These are phyloP conservation scores for Pisolithus microcarpus DNA, from an alignment of 768 basidiomycete genomes.

Conservation along the genomic window DNA sequence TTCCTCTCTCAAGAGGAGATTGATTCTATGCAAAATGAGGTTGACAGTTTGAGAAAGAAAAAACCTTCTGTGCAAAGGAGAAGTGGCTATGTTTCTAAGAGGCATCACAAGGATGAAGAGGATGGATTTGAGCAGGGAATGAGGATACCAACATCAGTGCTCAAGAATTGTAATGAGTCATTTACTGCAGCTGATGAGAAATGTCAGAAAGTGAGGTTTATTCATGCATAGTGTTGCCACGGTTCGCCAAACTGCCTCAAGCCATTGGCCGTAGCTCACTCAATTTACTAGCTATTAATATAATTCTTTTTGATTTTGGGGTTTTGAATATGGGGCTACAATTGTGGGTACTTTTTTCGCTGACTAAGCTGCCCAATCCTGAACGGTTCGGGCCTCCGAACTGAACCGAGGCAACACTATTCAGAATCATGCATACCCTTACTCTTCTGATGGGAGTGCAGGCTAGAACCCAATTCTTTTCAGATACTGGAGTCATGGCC, in stretches of 20 bases:
- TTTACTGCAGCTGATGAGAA: slow-evolving; percentile 16
- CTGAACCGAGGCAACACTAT: too few species aligned
- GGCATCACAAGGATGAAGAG: neutral
- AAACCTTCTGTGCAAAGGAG: neutral
- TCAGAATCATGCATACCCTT: neutral
- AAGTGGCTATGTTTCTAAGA: neutral
- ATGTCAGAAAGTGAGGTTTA: slow-evolving; percentile 2
- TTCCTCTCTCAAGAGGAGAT: slow-evolving; percentile 13
- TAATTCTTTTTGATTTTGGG: too few species aligned
- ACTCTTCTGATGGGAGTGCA: neutral
- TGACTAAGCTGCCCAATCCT: too few species aligned
- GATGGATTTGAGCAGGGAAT: slow-evolving; percentile 17
- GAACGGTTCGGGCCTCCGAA: too few species aligned
- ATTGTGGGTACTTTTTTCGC: too few species aligned
- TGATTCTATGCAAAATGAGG: neutral
- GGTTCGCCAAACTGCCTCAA: too few species aligned
- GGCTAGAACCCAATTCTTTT: slow-evolving; percentile 15
- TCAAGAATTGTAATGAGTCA: slow-evolving; percentile 27
- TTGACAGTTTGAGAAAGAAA: neutral
- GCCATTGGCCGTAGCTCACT: too few species aligned
- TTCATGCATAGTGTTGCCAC: too few species aligned
- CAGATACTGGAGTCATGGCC: slow-evolving; percentile 18
- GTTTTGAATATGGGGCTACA: too few species aligned
- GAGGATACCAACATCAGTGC: slow-evolving; percentile 21
- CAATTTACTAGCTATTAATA: too few species aligned